Base-by-base conservation (phyloP, 768 basidiomycete species). In the Phanerodontia chrysosporium region DNA sequence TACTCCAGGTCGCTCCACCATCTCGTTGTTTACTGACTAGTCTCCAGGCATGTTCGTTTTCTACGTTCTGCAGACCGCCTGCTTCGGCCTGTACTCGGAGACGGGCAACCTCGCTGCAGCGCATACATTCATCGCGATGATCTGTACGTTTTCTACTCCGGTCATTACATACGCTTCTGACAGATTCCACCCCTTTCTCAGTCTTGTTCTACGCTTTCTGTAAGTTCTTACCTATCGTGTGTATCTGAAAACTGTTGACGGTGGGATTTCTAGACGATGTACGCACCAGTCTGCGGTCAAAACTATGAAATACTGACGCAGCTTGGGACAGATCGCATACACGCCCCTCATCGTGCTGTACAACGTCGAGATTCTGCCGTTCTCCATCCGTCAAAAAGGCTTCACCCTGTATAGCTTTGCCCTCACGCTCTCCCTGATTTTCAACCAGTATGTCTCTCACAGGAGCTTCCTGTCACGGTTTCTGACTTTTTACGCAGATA, bases 311-410 rank as follows among this genome's bases (percentile, higher is more conserved):
- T n/a, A n/a, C n/a, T n/a, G n/a, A n/a, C n/a, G n/a, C n/a, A n/a
- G n/a, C n/a, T 10, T 21, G 3, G 27, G 24, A 24, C 45, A 74
- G 72, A 66, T 75, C 36, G 76, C 74, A 8, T 77, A 75, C 64
- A 71, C 74, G 3, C 80, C 80, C 16, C 70, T 80, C 8, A 71
- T 75, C 48, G 72, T 73, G 13, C 66, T 73, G 66, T 73, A 78
- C 70, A 78, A 77, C 21, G 73, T 81, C 58, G 81, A 83, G 65
- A 81, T 82, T 64, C 66, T 81, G 61, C 80, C 80, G 28, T 80
- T 71, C 67, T 62, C 72, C n/a, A 73, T 81, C 54, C 76, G 81
- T 54, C 79, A 79, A 56, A 80, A 80, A 67, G 79, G 79, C 44
- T 74, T 78, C 62, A 74, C 74, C 27, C 69, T 78, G 29, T 78